Base-by-base conservation (phyloP, 305 asterid genomes). In the Coffea humblotiana region DNA sequence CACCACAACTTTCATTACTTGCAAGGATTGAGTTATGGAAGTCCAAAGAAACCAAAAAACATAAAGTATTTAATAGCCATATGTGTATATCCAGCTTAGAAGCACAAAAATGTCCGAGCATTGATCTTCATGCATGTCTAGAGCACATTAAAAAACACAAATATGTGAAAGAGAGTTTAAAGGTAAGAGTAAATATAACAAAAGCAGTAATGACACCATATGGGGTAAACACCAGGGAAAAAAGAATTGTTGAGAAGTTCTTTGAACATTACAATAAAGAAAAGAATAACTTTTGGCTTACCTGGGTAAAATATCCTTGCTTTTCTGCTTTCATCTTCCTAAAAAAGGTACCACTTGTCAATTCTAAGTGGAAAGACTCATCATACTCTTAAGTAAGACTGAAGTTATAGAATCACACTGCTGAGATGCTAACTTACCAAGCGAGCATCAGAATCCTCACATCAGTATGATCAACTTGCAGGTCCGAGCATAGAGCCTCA, bases 291-390 rank as follows among this genome's bases (percentile, higher is more conserved):
- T 74, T 73, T 58, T 35, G 68, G 54, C 84, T 81, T 84, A 92
- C 98, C 91, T 81, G 88, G 70, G 93, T 87, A 82, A 93, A 93
- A 83, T 93, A 92, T 75, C 98, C 98, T 83, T 93, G 98, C 90
- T 83, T 93, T 88, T 88, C 90, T 58, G 98, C 94, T 85, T 88
- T 80, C 96, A 93, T 81, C 90, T 92, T 93, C 98, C 98, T 93
- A 76, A 40, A 58, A 79, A 85, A 84, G 77, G 71, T 64, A 60
- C 43, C 43, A 84, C 70, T 67, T 56, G 49, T 81, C 84, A 89
- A 84, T 74, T 72, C 67, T 56, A 81, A 58, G 47, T 40, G 76
- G 56, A 60, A 79, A 83, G 19, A 71, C 51, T 82, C 6, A 74
- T 40, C 58, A 78, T 72, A 75, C 81, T 45, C 79, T 72, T 47